phyloP scores from a whole-genome alignment of 176 grass and related monocot species.

The Elymus sibiricus region DNA sequence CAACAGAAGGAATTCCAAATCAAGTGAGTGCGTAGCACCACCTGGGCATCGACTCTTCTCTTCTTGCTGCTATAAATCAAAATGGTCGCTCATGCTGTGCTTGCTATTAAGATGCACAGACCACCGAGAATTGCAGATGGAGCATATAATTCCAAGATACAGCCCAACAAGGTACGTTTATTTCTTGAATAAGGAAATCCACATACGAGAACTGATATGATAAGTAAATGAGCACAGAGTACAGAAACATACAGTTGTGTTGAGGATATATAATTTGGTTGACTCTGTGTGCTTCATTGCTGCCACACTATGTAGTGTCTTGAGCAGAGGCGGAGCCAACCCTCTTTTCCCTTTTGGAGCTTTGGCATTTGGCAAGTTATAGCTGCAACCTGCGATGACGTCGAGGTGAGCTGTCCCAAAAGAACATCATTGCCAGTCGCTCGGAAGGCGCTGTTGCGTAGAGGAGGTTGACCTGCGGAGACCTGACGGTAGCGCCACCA shows the following conservation, averaged over 20 bases:
- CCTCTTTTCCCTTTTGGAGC: background rate
- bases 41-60: background rate
- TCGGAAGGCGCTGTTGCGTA: background rate
- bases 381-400: background rate
- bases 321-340: background rate
- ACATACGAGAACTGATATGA: background rate
- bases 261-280: background rate
- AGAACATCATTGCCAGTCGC: background rate
- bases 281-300: slow-evolving; percentile 1
- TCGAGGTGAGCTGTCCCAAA: background rate
- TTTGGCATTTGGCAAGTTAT: background rate
- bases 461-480: background rate
- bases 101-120: background rate
- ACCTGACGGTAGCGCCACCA: no score
- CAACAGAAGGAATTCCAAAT: background rate
- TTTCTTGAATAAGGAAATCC: background rate
- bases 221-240: background rate
- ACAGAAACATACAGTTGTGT: background rate
- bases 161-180: background rate
- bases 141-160: background rate
- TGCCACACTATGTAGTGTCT: background rate
- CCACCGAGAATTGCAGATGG: no score
- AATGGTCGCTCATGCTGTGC: background rate
- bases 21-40: background rate
- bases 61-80: background rate